phyloP scores from a whole-genome alignment of 2,329 filamentous ascomycete genomes.

The Torrubiella hemipterigena region DNA sequence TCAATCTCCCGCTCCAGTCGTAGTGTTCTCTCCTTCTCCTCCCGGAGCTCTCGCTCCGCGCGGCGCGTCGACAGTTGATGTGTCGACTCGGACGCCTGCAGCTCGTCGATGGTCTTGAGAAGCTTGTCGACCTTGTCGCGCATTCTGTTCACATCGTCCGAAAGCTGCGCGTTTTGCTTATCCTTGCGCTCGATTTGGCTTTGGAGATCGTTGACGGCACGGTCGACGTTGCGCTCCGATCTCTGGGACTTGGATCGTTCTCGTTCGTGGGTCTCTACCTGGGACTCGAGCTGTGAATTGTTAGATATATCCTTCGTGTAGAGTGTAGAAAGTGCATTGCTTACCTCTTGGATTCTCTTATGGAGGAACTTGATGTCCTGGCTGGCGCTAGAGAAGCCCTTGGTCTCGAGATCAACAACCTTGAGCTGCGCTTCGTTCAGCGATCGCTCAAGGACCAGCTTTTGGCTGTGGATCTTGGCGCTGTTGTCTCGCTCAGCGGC shows the following conservation, averaged over 20 bases:
- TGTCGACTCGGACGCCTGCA: conserved; percentile 75
- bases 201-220: conserved; percentile 86
- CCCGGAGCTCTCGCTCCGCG: conserved; percentile 78
- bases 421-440: conserved; percentile 83
- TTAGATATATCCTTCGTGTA: conserved; percentile 13
- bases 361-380: conserved; percentile 93
- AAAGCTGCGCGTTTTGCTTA: conserved; percentile 68
- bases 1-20: conserved; percentile 83
- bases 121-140: conserved; percentile 88
- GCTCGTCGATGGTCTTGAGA: conserved; percentile 81
- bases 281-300: conserved; percentile 74
- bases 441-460: conserved; percentile 77
- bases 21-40: conserved; percentile 73
- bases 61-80: conserved; percentile 73
- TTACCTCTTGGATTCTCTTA: conserved; percentile 88
- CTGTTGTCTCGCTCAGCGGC: conserved; percentile 72
- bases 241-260: conserved; percentile 72
- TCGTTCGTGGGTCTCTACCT: conserved; percentile 72
- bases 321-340: conserved; percentile 15
- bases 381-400: conserved; percentile 87
- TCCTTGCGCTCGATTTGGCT: conserved; percentile 87
- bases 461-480: conserved; percentile 76
- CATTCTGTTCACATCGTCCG: conserved; percentile 73
- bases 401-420: conserved; percentile 89
- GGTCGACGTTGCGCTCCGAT: conserved; percentile 83